phyloP scores from a whole-genome alignment of 352 stramenopile genomes.

The Phytophthora sojae region DNA sequence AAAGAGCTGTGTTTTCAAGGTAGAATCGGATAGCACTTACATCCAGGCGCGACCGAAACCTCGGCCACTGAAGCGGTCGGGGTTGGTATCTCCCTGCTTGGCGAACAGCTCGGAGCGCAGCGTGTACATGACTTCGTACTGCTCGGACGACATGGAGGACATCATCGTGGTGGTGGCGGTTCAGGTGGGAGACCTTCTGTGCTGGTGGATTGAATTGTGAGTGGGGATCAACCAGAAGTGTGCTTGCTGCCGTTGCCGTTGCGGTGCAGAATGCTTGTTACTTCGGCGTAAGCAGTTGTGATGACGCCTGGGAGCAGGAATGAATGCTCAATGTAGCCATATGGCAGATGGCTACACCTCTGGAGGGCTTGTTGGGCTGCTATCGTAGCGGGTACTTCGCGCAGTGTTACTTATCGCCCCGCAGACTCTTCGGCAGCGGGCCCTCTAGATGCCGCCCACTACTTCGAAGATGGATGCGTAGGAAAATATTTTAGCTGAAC shows the following conservation, averaged over 20 bases:
- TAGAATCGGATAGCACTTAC: background rate
- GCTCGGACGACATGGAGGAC: background rate
- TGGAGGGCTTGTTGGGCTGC: background rate
- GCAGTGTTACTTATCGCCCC: background rate
- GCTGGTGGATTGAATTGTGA: background rate
- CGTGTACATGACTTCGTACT: constrained; percentile 18
- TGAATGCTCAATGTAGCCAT: background rate
- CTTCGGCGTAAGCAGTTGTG: background rate
- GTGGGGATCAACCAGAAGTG: background rate
- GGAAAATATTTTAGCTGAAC: too few species aligned
- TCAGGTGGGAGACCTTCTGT: background rate
- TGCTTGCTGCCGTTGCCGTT: too few species aligned
- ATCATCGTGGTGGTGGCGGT: background rate
- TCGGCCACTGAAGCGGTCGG: background rate
- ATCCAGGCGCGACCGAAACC: background rate
- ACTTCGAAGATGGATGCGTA: too few species aligned
- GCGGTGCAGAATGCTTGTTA: background rate
- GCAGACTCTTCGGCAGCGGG: background rate
- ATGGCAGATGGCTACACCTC: background rate
- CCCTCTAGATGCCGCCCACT: background rate
- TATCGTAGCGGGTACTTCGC: background rate
- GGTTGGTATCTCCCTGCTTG: background rate
- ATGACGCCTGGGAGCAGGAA: background rate
- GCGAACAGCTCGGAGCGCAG: constrained; percentile 14
- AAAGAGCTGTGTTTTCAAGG: background rate